Base-by-base conservation (phyloP, 495 filamentous ascomycete species). In the Hyaloscypha variabilis region DNA sequence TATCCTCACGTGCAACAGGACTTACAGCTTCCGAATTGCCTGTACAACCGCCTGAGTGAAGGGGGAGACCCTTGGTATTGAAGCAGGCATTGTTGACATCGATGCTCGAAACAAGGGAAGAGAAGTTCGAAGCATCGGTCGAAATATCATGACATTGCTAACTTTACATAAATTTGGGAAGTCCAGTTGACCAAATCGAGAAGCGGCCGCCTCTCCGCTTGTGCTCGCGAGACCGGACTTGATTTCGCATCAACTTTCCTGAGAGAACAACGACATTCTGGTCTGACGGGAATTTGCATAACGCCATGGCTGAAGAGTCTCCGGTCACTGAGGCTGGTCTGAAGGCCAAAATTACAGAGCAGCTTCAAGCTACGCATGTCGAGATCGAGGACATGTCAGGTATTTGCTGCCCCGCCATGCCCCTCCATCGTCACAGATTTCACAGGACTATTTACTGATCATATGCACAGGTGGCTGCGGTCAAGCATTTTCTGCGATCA, bases 341-440 rank as follows among this genome's bases (percentile, higher is more conserved):
- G 52, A 86, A 83, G 74, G 74, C 76, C 26, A 92, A 90, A 60
- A 79, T 99, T 62, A 83, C 82, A 8, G 84, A 90, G 62, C 85
- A 88, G 65, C 82, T 99, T 52, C 85, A 88, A 61, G 94, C 94
- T 17, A 84, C 84, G 49, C 86, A 96, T 78, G 94, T 97, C 61
- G 91, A 97, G 72, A 91, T 99, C 71, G 88, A 91, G 68, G 95
- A 99, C 76, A 86, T 94, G 78, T 97, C 92, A 53, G 95, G 95
- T 97, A 87, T 62, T 76, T 67, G 39, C 31, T 34, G 34, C 57
- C 60, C 63, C 59, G 46, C 63, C n/a, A 58, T 52, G 21, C 50
- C 58, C 31, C 65, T 59, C 51, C 49, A 19, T 21, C 56, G 49
- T 42, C 30, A 31, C 30, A 30, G 11, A 21, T 42, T 71, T 39